These are phyloP conservation scores for Boletus sp. DNA, from an alignment of 1,284 basidiomycete genomes.

Conservation along the genomic window DNA sequence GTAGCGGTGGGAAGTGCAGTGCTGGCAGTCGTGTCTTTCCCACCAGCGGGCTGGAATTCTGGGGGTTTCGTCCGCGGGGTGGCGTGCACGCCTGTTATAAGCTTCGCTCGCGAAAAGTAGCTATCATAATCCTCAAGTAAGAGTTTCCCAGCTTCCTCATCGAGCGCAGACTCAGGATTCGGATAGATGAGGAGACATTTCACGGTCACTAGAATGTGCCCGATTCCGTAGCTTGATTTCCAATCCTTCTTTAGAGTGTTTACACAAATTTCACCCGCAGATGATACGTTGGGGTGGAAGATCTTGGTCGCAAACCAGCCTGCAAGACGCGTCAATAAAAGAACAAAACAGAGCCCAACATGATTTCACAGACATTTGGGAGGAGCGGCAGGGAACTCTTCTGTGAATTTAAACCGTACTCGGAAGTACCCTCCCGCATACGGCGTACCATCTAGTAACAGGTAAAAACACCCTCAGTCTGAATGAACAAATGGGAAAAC, in stretches of 20 bases:
- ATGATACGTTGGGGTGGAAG: constrained; percentile 94
- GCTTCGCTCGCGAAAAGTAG: constrained; percentile 75
- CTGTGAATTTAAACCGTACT: constrained; percentile 82
- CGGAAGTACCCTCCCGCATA: constrained; percentile 90
- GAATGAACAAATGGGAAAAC: constrained; percentile 12
- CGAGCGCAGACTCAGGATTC: constrained; percentile 91
- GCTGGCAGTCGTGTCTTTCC: constrained; percentile 22
- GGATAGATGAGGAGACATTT: constrained; percentile 95
- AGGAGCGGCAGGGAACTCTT: constrained; percentile 86
- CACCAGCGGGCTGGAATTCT: constrained; percentile 56
- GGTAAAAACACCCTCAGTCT: constrained; percentile 13
- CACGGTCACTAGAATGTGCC: constrained; percentile 86
- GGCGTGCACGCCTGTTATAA: constrained; percentile 85
- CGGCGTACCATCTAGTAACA: constrained; percentile 73
- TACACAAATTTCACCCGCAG: constrained; percentile 90
- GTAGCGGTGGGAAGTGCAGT: constrained; percentile 16
- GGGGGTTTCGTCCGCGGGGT: constrained; percentile 63
- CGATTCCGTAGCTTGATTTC: constrained; percentile 88
- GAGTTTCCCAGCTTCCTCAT: constrained; percentile 91
- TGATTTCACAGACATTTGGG: constrained; percentile 73
- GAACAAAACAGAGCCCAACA: neutral
- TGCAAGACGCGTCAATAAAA: constrained; percentile 32
- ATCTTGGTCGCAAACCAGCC: constrained; percentile 91
- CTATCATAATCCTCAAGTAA: constrained; percentile 85
- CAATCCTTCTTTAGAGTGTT: constrained; percentile 97